Percentiles rank a stretch among this genome's conserved stretches.
These are phyloP conservation scores for Fragilaria radians DNA, from an alignment of 108 stramenopile species.

Conservation along the genomic window DNA sequence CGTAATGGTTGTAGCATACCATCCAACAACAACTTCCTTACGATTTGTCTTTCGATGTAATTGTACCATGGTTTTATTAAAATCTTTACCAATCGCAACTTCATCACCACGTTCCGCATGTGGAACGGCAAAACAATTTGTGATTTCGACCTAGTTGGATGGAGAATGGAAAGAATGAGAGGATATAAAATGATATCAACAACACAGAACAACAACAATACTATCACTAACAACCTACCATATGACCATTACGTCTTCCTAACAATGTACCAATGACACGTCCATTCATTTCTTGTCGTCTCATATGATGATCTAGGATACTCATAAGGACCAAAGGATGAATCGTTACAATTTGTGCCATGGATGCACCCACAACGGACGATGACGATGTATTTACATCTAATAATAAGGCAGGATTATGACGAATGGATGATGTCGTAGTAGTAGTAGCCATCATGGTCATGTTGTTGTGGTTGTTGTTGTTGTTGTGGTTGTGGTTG, in stretches of 20 bases:
- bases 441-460: no score
- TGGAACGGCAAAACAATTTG: constrained; percentile 94
- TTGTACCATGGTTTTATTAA: constrained; percentile 83
- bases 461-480: no score
- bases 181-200: constrained; percentile 1
- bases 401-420: neutral
- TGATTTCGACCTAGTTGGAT: constrained; percentile 70
- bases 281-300: constrained; percentile 66
- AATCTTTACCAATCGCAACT: constrained; percentile 96
- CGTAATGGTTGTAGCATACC: constrained; percentile 83
- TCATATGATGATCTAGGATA: constrained; percentile 79
- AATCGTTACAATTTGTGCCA: no score
- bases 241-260: constrained; percentile 58
- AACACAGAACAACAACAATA: constrained; percentile 1
- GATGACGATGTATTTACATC: neutral
- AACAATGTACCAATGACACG: constrained; percentile 82
- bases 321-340: constrained; percentile 80
- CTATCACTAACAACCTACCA: constrained; percentile 18
- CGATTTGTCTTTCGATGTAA: constrained; percentile 71
- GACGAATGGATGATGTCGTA: neutral
- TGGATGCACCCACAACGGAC: no score
- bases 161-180: neutral
- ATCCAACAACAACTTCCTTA: constrained; percentile 92
- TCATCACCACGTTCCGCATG: constrained; percentile 87
- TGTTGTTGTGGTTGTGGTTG: no score